Conservation (phyloP, 257 asterid species). For the Datura wrightii region DNA sequence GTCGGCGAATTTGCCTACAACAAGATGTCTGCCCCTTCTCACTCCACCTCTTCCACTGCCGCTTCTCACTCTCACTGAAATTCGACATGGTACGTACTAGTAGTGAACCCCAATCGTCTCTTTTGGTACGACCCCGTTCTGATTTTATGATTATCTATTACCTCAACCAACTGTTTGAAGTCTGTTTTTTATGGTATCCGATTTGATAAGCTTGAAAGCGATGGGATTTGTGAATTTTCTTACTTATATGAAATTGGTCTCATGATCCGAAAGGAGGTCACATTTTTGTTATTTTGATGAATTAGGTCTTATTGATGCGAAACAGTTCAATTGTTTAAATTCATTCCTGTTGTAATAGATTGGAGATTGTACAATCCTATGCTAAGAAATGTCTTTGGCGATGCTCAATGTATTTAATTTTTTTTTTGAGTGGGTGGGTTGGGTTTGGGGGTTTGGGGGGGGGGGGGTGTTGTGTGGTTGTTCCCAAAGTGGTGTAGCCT, state of each 20-base stretch:
- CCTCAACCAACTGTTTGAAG: background rate
- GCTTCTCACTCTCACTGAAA: constrained; percentile 60
- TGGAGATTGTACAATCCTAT: background rate
- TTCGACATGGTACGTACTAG: background rate
- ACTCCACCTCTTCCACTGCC: constrained; percentile 59
- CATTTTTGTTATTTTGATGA: background rate
- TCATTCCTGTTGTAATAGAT: background rate
- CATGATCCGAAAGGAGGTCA: background rate
- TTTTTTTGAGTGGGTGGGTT: background rate
- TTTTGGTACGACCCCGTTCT: constrained; percentile 5
- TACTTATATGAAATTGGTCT: background rate
- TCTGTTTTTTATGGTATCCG: background rate
- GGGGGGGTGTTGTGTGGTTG: background rate
- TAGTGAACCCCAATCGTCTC: constrained; percentile 25
- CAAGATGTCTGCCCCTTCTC: constrained; percentile 67
- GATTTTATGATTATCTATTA: background rate
- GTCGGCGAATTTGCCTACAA: constrained; percentile 46
- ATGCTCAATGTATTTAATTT: background rate
- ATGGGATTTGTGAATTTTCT: background rate
- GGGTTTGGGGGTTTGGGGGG: too few relatives aligned
- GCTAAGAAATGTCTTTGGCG: background rate
- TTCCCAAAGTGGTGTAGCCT: background rate
- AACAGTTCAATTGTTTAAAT: background rate
- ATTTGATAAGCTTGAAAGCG: background rate
- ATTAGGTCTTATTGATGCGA: constrained; percentile 2